A percentile compares a stretch with the other conserved stretches of the same genome.
phyloP scores from a whole-genome alignment of 306 rosid genomes.

The Benincasa hispida region DNA sequence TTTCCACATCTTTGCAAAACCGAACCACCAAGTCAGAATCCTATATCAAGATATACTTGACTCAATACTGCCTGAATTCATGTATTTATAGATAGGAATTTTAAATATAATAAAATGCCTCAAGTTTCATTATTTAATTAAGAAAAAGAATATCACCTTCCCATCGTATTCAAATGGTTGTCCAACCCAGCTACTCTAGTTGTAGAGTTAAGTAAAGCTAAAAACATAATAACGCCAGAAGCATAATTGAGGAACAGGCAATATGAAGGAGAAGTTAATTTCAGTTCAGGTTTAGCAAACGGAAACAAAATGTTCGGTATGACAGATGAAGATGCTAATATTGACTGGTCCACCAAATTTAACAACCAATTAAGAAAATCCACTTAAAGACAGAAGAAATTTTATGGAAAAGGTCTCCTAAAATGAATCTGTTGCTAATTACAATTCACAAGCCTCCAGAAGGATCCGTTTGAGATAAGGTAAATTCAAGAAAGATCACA shows the following conservation, averaged over 20 bases:
- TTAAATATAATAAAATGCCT: background rate
- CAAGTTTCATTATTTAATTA: background rate
- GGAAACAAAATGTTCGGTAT: background rate
- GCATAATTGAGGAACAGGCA: background rate
- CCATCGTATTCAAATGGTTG: conserved; percentile 50
- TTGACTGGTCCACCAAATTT: background rate
- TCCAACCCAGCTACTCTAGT: conserved; percentile 75
- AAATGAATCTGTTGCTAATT: background rate
- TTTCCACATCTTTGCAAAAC: conserved; percentile 91
- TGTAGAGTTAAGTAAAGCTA: conserved; percentile 29
- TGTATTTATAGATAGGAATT: conserved; percentile 5
- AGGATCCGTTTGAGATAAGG: background rate
- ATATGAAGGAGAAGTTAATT: background rate
- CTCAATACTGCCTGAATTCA: conserved; percentile 11
- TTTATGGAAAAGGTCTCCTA: background rate
- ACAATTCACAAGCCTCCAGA: background rate
- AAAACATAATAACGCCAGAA: background rate
- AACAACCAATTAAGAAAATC: background rate
- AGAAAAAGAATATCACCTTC: conserved; percentile 36
- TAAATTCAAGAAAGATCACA: background rate
- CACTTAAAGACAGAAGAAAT: background rate
- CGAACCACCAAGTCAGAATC: conserved; percentile 65
- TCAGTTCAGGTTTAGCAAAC: background rate
- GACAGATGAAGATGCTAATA: background rate
- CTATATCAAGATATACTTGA: conserved; percentile 28